A percentile compares a stretch with the other conserved stretches of the same genome.
Evolutionary conservation across 495 filamentous ascomycete species (phyloP).

Genomic region (Hypoxylon trugodes): DNA sequence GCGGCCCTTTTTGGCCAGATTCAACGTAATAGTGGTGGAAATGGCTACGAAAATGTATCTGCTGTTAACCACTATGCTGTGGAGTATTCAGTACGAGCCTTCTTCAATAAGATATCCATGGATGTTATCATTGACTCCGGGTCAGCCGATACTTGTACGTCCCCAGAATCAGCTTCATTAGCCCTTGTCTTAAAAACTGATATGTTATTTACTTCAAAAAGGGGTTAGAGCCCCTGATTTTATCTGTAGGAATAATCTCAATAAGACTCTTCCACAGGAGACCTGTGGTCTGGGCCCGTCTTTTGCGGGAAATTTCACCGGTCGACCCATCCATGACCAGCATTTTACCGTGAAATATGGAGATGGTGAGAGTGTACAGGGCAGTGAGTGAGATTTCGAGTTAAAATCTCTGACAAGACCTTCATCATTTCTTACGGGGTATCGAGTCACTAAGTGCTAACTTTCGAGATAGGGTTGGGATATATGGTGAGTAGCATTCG

Average conservation of each 20-base stretch:
- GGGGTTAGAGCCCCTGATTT: conserved; percentile 19
- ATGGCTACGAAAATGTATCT: conserved; percentile 50
- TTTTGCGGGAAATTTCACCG: conserved; percentile 50
- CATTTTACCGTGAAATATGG: conserved; percentile 64
- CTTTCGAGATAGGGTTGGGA: conserved; percentile 9
- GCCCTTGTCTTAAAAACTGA: conserved; percentile 24
- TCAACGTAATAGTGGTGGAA: conserved; percentile 20
- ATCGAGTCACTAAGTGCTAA: too few relatives aligned
- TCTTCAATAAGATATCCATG: conserved; percentile 41
- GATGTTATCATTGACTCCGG: conserved; percentile 68
- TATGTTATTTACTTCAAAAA: background rate
- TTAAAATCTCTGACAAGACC: too few relatives aligned
- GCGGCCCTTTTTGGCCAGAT: conserved; percentile 6
- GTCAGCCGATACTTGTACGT: conserved; percentile 67
- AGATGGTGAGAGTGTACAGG: conserved; percentile 38
- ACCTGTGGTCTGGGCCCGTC: conserved; percentile 57
- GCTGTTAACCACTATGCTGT: conserved; percentile 48
- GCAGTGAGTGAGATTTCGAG: too few relatives aligned
- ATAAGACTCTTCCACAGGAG: conserved; percentile 34
- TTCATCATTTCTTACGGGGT: too few relatives aligned
- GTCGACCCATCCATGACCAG: conserved; percentile 49
- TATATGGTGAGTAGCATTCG: conserved; percentile 9
- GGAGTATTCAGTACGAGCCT: conserved; percentile 48
- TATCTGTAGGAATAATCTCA: conserved; percentile 4
- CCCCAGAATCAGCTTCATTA: background rate